Conservation (phyloP, 1,284 basidiomycete genomes). For the Malassezia arunalokei region DNA sequence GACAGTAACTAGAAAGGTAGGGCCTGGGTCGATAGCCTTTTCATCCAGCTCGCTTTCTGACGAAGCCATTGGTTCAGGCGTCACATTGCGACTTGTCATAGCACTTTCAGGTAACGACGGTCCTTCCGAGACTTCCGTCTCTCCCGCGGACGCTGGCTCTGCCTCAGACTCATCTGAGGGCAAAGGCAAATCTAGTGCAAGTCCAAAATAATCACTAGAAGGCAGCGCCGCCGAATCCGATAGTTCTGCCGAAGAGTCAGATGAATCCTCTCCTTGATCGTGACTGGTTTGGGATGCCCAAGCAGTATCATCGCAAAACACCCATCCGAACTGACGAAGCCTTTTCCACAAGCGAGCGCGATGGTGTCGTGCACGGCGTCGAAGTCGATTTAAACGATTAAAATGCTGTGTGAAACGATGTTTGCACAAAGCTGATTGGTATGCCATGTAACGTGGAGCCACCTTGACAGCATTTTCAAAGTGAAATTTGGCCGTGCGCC, state of each 20-base stretch:
- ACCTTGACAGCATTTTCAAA: conserved; percentile 15
- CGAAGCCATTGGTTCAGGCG: not conserved
- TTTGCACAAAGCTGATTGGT: not conserved
- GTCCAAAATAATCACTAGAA: conserved; percentile 2
- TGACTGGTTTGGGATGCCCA: not conserved
- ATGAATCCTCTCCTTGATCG: not conserved
- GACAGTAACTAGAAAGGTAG: not conserved
- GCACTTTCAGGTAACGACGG: not conserved
- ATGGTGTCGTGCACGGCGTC: not conserved
- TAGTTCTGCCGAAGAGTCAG: not conserved
- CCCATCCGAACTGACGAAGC: conserved; percentile 8
- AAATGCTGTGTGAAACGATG: not conserved
- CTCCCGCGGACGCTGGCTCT: not conserved
- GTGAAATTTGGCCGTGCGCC: not conserved
- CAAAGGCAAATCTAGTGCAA: not conserved
- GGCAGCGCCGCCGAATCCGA: not conserved
- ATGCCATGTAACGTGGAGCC: not conserved
- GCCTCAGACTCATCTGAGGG: not conserved
- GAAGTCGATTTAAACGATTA: not conserved
- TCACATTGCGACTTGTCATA: not conserved
- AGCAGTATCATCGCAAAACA: not conserved
- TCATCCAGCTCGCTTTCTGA: not conserved
- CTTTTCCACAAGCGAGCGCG: conserved; percentile 1
- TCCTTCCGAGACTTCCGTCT: not conserved
- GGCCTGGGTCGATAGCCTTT: not conserved